phyloP scores from a whole-genome alignment of 495 filamentous ascomycete species.

The Opeltia flavorubescens region DNA sequence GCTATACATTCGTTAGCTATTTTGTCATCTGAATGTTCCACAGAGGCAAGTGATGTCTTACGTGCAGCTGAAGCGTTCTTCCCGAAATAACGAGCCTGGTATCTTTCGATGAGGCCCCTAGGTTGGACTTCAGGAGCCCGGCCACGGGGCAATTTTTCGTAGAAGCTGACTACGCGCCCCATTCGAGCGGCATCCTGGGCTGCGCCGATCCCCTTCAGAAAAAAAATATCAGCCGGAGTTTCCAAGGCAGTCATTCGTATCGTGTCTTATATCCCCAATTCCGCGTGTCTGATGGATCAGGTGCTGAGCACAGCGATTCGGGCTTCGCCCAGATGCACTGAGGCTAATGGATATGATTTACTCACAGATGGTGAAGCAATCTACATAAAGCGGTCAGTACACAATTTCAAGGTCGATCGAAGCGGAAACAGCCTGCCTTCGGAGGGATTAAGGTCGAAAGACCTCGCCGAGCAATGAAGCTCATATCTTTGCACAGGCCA shows the following conservation, averaged over 20 bases:
- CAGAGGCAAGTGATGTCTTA: slow-evolving; percentile 43
- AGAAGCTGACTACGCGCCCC: slow-evolving; percentile 94
- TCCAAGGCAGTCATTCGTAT: too few species aligned
- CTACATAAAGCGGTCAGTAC: slow-evolving; percentile 29
- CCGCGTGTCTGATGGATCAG: too few species aligned
- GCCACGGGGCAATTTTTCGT: slow-evolving; percentile 90
- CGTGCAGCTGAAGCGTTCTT: slow-evolving; percentile 76
- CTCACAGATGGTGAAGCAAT: slow-evolving; percentile 90
- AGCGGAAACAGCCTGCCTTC: slow-evolving; percentile 50
- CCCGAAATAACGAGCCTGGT: slow-evolving; percentile 89
- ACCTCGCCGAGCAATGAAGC: slow-evolving; percentile 71
- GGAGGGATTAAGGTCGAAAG: slow-evolving; percentile 97
- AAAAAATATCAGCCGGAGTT: not conserved
- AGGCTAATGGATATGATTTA: slow-evolving; percentile 9
- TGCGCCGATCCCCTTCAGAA: slow-evolving; percentile 68
- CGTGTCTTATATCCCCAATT: too few species aligned
- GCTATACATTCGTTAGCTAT: too few species aligned
- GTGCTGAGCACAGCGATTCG: too few species aligned
- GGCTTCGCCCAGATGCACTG: not conserved
- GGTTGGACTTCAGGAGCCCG: slow-evolving; percentile 65
- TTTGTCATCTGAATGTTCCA: too few species aligned
- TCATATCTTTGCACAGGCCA: too few species aligned
- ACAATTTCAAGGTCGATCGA: not conserved
- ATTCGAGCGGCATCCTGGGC: slow-evolving; percentile 90
- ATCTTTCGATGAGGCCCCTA: slow-evolving; percentile 68